Base-by-base conservation (phyloP, 2,329 filamentous ascomycete species). In the Verticillium alfalfae region DNA sequence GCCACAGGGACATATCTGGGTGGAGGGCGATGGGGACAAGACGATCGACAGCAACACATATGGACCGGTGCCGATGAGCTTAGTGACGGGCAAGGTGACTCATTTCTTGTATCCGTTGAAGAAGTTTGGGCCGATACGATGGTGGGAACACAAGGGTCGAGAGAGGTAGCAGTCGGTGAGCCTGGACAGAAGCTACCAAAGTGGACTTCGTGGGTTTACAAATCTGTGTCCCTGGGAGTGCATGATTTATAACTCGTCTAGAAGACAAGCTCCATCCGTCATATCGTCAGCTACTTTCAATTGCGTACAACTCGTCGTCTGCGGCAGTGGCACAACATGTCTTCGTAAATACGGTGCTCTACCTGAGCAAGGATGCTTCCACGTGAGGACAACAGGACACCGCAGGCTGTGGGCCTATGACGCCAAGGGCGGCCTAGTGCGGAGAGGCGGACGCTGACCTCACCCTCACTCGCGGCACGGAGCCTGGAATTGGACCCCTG, bases 21-120 rank as follows among this genome's bases (percentile, higher is more conserved):
- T 99, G 1, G 94, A 98, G 73, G 95, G 95, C 1, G 95, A 99
- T 72, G 92, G 90, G 13, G 82, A 84, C 58, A 84, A 85, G 68
- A 92, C 86, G 61, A 74, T 88, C 63, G 95, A 99, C 77, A 97
- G 93, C 75, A 96, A 97, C 75, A 87, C 87, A 13, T 97, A 96
- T 74, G 95, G 95, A 1, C 92, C 95, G 4, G 87, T 96, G 57
- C 89, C 90, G 31, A 86, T 85, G 66, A 85, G 84, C 60, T 73
- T 98, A 65, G 84, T 98, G 39, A 87, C 88, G 41, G 93, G 93
- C 0, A 87, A 83, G 69, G 87, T 93, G 22, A 85, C 88, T 13
- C 86, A 88, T 72, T 82, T 96, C 37, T 71, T 97, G 61, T 89
- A 86, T 77, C 92, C 92, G 2, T 83, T 81, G 66, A 76, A 78